Percentiles rank a stretch among this genome's conserved stretches.
Evolutionary conservation across 1,139 yeast species (phyloP).

Genomic region (Komagataea norvegica): DNA sequence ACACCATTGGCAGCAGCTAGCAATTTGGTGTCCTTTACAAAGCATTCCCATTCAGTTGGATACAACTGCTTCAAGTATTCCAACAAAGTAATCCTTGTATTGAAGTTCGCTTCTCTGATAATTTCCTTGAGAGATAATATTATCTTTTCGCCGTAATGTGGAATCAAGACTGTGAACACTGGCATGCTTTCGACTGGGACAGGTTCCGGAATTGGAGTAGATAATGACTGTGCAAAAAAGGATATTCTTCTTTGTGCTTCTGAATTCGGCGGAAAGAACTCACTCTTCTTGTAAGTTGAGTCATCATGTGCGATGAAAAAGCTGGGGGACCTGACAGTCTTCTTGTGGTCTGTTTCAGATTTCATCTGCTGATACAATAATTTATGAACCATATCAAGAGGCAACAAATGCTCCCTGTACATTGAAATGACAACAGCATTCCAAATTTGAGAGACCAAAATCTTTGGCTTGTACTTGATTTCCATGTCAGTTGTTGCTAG

Average conservation of each 20-base stretch:
- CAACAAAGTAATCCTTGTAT: constrained; percentile 59
- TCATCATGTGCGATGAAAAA: constrained; percentile 79
- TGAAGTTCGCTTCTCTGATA: constrained; percentile 53
- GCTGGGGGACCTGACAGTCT: constrained; percentile 51
- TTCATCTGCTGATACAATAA: constrained; percentile 51
- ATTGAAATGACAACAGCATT: constrained; percentile 70
- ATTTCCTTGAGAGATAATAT: constrained; percentile 60
- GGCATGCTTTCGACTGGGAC: constrained; percentile 74
- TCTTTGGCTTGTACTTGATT: constrained; percentile 42
- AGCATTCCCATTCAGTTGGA: constrained; percentile 71
- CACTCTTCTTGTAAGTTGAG: constrained; percentile 60
- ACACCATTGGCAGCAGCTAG: constrained; percentile 31
- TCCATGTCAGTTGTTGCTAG: constrained; percentile 49
- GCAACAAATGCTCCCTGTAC: constrained; percentile 74
- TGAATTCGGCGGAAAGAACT: constrained; percentile 54
- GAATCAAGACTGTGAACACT: constrained; percentile 75
- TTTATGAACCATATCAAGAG: constrained; percentile 62
- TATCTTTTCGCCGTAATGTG: constrained; percentile 79
- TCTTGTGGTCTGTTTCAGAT: constrained; percentile 31
- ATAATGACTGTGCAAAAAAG: constrained; percentile 81
- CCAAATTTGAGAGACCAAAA: constrained; percentile 70
- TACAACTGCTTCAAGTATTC: constrained; percentile 71
- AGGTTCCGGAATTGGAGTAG: constrained; percentile 75
- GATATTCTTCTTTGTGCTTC: constrained; percentile 82
- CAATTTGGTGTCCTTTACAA: constrained; percentile 60